phyloP scores from a whole-genome alignment of 331 rosid species.

The Spiraea crenata region DNA sequence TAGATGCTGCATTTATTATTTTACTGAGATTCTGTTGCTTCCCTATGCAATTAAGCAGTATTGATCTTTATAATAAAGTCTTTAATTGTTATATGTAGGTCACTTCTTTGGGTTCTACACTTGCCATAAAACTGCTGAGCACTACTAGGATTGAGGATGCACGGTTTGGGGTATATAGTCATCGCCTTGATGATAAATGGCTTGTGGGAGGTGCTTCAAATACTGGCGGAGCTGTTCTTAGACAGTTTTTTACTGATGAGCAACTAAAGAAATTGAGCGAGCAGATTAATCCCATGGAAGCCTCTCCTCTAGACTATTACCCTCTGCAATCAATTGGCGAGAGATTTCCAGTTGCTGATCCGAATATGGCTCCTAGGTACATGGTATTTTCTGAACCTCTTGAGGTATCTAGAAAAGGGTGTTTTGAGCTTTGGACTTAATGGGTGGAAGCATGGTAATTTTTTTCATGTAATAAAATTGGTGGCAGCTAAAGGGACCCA shows the following conservation, averaged over 20 bases:
- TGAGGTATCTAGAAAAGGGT: neutral
- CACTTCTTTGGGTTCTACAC: conserved; percentile 97
- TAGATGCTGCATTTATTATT: conserved; percentile 11
- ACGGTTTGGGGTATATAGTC: conserved; percentile 91
- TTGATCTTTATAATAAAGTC: neutral
- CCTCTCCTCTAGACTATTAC: conserved; percentile 71
- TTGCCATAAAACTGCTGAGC: conserved; percentile 83
- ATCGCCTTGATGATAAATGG: conserved; percentile 95
- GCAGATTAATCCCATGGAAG: conserved; percentile 65
- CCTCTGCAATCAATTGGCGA: conserved; percentile 84
- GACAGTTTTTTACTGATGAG: conserved; percentile 71
- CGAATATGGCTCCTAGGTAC: conserved; percentile 75
- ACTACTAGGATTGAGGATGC: conserved; percentile 83
- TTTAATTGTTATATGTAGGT: conserved; percentile 45
- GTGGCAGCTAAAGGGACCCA: neutral
- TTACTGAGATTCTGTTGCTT: conserved; percentile 12
- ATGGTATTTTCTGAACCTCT: conserved; percentile 14
- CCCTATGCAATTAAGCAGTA: neutral
- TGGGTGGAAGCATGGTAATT: neutral
- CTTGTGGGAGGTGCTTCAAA: conserved; percentile 98
- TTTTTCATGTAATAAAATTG: neutral
- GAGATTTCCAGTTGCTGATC: conserved; percentile 87
- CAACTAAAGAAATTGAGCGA: conserved; percentile 63
- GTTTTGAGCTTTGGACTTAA: neutral
- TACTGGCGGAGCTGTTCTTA: conserved; percentile 88